Evolutionary conservation across 2,329 filamentous ascomycete species (phyloP).

Genomic region (Penicillium sp.): DNA sequence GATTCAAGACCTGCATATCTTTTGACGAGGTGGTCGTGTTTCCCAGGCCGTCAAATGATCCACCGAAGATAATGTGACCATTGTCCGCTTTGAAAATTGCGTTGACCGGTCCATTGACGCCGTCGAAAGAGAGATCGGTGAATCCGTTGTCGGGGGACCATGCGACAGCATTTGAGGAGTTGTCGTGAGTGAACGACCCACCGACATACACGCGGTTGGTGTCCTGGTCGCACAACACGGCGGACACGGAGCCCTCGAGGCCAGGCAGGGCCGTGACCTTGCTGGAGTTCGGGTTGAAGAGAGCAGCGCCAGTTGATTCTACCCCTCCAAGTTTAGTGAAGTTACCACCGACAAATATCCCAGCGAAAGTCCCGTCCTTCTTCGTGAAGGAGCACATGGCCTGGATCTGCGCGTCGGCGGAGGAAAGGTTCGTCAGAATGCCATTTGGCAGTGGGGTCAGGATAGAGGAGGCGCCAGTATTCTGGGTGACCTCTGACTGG

Average conservation of each 20-base stretch:
- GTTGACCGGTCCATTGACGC: constrained; percentile 88
- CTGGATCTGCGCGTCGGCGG: constrained; percentile 78
- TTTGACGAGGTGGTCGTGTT: constrained; percentile 65
- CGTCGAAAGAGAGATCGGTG: constrained; percentile 80
- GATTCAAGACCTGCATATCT: constrained; percentile 74
- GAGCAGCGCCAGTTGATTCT: constrained; percentile 72
- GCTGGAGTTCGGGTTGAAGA: constrained; percentile 72
- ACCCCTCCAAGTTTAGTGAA: constrained; percentile 84
- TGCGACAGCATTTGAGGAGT: constrained; percentile 85
- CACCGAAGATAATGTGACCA: constrained; percentile 87
- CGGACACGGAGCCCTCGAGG: constrained; percentile 75
- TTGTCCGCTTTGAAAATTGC: constrained; percentile 77
- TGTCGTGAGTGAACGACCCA: constrained; percentile 73
- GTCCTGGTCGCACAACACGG: constrained; percentile 75
- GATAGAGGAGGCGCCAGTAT: constrained; percentile 77
- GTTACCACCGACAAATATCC: constrained; percentile 85
- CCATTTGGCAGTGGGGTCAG: constrained; percentile 82
- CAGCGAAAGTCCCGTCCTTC: constrained; percentile 64
- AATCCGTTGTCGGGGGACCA: constrained; percentile 70
- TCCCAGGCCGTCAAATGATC: constrained; percentile 81
- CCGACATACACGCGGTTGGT: constrained; percentile 84
- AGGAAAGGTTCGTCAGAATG: constrained; percentile 68
- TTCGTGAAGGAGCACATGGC: constrained; percentile 79
- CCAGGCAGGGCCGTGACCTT: constrained; percentile 72
- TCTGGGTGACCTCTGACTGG: constrained; percentile 61